Conservation (phyloP, 139 green algal species). For the Chlamydomonas asymmetrica region DNA sequence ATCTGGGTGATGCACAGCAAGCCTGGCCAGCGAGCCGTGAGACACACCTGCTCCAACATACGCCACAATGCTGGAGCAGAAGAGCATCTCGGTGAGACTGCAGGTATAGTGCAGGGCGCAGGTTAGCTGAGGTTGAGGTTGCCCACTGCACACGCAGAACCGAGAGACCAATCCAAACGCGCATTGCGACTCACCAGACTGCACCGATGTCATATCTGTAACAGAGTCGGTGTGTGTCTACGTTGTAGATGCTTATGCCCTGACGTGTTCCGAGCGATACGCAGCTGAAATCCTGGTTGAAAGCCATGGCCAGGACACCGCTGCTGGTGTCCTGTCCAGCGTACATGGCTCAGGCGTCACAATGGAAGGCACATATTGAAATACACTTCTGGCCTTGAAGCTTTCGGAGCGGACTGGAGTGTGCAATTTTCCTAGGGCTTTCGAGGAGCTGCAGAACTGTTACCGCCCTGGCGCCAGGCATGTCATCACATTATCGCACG, state of each 20-base stretch:
- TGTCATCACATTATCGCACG: too few relatives aligned
- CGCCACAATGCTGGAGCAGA: slow-evolving; percentile 78
- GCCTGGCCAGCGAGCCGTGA: background rate
- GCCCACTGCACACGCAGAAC: background rate
- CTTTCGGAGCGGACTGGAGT: too few relatives aligned
- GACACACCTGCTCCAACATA: slow-evolving; percentile 69
- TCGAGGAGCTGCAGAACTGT: too few relatives aligned
- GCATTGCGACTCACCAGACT: slow-evolving; percentile 45
- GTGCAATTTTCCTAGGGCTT: too few relatives aligned
- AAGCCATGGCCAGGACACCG: slow-evolving; percentile 51
- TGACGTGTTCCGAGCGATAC: slow-evolving; percentile 56
- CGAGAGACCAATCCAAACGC: background rate
- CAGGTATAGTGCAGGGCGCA: background rate
- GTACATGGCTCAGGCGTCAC: too few relatives aligned
- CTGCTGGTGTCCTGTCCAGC: slow-evolving; percentile 23
- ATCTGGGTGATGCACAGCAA: background rate
- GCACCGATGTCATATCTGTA: slow-evolving; percentile 61
- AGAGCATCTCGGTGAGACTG: slow-evolving; percentile 84
- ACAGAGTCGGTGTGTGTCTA: slow-evolving; percentile 51
- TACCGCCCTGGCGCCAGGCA: too few relatives aligned
- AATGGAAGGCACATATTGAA: too few relatives aligned
- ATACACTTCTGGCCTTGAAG: too few relatives aligned
- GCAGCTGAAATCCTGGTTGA: slow-evolving; percentile 77
- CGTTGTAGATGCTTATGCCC: slow-evolving; percentile 68
- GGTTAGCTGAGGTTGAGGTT: background rate